phyloP scores from a whole-genome alignment of 2,329 filamentous ascomycete species.

The Trichoderma atroviride region DNA sequence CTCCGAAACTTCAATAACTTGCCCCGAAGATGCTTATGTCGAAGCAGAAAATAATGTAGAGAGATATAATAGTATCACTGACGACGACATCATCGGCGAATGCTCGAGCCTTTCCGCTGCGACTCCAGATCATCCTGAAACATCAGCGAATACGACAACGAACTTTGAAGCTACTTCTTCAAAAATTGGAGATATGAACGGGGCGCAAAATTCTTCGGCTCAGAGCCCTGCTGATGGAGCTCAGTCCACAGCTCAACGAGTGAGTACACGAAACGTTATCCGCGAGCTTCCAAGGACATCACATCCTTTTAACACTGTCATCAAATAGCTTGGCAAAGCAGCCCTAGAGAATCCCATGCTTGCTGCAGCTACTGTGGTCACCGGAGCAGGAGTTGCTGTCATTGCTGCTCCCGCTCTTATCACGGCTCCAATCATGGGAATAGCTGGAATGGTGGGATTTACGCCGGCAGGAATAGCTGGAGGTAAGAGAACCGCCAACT shows the following conservation, averaged over 20 bases:
- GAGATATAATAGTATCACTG: rapidly evolving
- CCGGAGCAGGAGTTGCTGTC: conserved; percentile 1
- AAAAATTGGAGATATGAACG: background rate
- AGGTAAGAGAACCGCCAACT: conserved; percentile 25
- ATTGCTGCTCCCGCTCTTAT: conserved; percentile 20
- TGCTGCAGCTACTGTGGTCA: background rate
- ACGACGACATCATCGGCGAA: background rate
- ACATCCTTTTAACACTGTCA: background rate
- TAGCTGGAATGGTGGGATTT: conserved; percentile 31
- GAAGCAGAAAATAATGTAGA: background rate
- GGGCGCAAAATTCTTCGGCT: background rate
- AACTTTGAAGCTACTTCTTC: background rate
- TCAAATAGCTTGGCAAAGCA: background rate
- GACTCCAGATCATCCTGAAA: background rate
- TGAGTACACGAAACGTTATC: background rate
- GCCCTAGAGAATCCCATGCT: conserved; percentile 3
- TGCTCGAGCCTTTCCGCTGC: background rate
- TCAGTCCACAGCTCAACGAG: background rate
- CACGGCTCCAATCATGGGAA: conserved; percentile 27
- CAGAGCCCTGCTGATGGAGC: background rate
- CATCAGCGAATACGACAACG: too few species aligned
- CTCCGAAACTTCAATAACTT: background rate
- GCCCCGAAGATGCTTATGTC: background rate
- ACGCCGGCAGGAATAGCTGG: conserved; percentile 29
- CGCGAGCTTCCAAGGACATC: too few species aligned